These are phyloP conservation scores for Entomortierella lignicola DNA, from an alignment of 192 early-diverging fungal genomes.

Conservation along the genomic window DNA sequence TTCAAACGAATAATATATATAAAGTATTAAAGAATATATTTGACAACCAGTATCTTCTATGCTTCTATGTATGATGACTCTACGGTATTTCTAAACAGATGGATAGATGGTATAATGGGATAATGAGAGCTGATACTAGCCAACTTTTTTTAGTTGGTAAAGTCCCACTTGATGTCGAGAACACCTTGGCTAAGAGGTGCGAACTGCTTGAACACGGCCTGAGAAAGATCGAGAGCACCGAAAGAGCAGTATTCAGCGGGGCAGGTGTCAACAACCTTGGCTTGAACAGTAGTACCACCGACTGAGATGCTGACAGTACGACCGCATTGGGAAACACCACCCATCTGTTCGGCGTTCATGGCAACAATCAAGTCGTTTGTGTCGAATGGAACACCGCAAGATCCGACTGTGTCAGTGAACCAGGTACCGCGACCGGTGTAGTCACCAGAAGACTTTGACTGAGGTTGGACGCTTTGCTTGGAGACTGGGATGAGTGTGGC, in stretches of 20 bases:
- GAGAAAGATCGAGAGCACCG: constrained; percentile 51
- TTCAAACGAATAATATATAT: no score
- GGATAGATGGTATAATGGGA: background rate
- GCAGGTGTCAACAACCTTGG: constrained; percentile 60
- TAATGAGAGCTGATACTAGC: no score
- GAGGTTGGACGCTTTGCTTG: background rate
- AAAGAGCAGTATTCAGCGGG: constrained; percentile 46
- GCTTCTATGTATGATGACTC: background rate
- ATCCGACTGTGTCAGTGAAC: constrained; percentile 53
- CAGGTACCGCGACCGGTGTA: constrained; percentile 55
- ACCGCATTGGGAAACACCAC: constrained; percentile 52
- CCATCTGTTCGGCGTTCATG: constrained; percentile 56
- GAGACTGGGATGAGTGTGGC: background rate
- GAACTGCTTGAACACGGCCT: constrained; percentile 51
- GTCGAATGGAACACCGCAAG: constrained; percentile 52
- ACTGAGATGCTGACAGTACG: constrained; percentile 36
- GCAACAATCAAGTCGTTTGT: constrained; percentile 59
- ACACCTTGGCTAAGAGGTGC: constrained; percentile 39
- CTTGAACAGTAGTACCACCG: constrained; percentile 32
- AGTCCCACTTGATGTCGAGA: constrained; percentile 53
- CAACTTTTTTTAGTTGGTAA: constrained; percentile 11
- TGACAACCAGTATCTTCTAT: no score
- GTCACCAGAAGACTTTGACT: background rate
- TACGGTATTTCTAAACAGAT: no score
- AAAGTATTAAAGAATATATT: no score